Conservation (phyloP, 192 early-diverging fungal genomes). For the Martensiomyces pterosporus region DNA sequence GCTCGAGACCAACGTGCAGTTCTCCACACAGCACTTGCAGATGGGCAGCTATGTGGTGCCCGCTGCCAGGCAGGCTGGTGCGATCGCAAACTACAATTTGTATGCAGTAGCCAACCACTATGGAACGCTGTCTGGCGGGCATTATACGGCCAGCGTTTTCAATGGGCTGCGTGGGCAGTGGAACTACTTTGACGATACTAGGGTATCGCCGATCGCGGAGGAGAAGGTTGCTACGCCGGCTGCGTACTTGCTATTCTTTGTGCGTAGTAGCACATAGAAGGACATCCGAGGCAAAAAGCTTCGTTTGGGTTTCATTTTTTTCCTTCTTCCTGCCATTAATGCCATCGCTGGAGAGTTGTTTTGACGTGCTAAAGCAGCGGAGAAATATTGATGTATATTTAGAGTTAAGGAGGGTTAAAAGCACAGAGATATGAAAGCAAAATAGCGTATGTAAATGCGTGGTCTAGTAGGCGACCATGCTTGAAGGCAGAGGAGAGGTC, state of each 20-base stretch:
- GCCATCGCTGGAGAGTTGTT: no score
- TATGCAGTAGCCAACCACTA: constrained; percentile 83
- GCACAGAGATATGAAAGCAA: no score
- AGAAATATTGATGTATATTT: constrained; percentile 6
- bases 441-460: no score
- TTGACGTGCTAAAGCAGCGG: no score
- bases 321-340: neutral
- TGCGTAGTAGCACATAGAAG: constrained; percentile 6
- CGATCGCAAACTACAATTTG: constrained; percentile 62
- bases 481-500: constrained; percentile 22
- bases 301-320: constrained; percentile 5
- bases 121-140: constrained; percentile 69
- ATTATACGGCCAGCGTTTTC: constrained; percentile 72
- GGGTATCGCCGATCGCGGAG: constrained; percentile 47
- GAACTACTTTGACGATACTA: constrained; percentile 85
- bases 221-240: constrained; percentile 33
- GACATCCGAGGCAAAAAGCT: no score
- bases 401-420: no score
- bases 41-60: constrained; percentile 56
- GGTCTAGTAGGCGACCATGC: constrained; percentile 42
- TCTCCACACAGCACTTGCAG: constrained; percentile 66
- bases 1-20: constrained; percentile 80
- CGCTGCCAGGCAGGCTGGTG: constrained; percentile 1
- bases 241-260: constrained; percentile 47
- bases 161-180: constrained; percentile 62